These are phyloP conservation scores for Lobosporangium transversale DNA, from an alignment of 192 early-diverging fungal genomes.

Conservation along the genomic window DNA sequence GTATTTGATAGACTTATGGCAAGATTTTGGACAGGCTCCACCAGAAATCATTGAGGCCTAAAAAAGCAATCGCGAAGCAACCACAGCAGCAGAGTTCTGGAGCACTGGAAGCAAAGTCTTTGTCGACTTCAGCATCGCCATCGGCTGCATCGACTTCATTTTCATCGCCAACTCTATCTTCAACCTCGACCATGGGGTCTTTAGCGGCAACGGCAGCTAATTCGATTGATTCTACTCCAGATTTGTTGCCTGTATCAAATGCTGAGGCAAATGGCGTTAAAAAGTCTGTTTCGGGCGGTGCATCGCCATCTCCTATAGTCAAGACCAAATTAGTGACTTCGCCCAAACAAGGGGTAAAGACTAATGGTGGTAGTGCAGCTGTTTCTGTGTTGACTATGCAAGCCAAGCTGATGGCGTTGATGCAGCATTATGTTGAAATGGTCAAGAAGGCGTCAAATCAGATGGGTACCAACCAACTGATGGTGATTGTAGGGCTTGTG, in stretches of 20 bases:
- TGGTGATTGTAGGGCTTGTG: conserved; percentile 35
- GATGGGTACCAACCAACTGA: conserved; percentile 35
- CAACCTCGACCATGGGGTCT: conserved; percentile 23
- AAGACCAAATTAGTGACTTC: no score
- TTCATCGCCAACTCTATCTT: conserved; percentile 32
- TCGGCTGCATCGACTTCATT: conserved; percentile 25
- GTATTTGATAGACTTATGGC: conserved; percentile 38
- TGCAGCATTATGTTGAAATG: conserved; percentile 26
- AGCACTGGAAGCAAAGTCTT: neutral
- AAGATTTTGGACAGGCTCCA: conserved; percentile 42
- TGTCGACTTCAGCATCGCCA: conserved; percentile 10
- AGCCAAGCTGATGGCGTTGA: conserved; percentile 8
- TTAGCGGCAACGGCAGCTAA: neutral
- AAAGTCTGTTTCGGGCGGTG: neutral
- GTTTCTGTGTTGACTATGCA: conserved; percentile 2
- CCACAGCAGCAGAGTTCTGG: neutral
- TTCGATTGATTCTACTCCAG: no score
- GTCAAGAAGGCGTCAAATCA: conserved; percentile 10
- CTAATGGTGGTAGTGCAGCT: neutral
- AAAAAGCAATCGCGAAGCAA: conserved; percentile 7
- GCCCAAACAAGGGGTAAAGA: no score
- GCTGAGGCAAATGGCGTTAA: neutral
- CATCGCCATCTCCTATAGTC: no score
- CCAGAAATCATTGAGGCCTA: conserved; percentile 42
- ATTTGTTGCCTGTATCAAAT: no score